Evolutionary conservation across 768 basidiomycete genomes (phyloP), one percentile per base, ranked within the genome.

Genomic region (Trametes gibbosa): DNA sequence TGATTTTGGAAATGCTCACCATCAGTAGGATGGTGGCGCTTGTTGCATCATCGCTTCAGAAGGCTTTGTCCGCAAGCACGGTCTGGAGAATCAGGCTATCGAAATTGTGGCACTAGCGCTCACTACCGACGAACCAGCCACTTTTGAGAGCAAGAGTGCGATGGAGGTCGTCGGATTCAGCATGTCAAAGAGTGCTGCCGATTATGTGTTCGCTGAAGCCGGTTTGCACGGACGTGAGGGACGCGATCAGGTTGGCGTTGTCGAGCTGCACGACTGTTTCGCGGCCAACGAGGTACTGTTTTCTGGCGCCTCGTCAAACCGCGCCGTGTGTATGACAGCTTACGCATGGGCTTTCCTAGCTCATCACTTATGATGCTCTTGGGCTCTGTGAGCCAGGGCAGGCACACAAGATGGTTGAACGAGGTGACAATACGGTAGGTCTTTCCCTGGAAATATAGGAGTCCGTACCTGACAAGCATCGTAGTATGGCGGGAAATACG

Each of bases 241-340:
- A 5, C 74, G 90, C 43, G 84, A 90, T 58, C 80, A 87, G 57
- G 86, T 94, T 14, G 89, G 89, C n/a, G 90, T 93, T 0, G 74
- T 94, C 7, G 92, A 95, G 69, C 77, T 94, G 8, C 92, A 94
- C 60, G 92, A 94, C 65, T 94, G 92, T 69, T 94, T 92, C 69
- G 81, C 90, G 56, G 79, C 88, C 10, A 90, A 92, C 66, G 90
- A 93, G 79, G 90, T 85, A 64, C 12, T n/a, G n/a, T n/a, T n/a
- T n/a, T n/a, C n/a, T n/a, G n/a, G n/a, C n/a, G n/a, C n/a, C n/a
- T n/a, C n/a, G n/a, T n/a, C n/a, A n/a, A n/a, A n/a, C n/a, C n/a
- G n/a, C n/a, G n/a, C n/a, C n/a, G n/a, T n/a, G n/a, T n/a, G n/a
- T n/a, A n/a, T n/a, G n/a, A n/a, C n/a, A n/a, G n/a, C 29, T 32